Percentiles rank a stretch among this genome's conserved stretches.
phyloP scores from a whole-genome alignment of 1,284 basidiomycete species.

The Sparassis latifolia region DNA sequence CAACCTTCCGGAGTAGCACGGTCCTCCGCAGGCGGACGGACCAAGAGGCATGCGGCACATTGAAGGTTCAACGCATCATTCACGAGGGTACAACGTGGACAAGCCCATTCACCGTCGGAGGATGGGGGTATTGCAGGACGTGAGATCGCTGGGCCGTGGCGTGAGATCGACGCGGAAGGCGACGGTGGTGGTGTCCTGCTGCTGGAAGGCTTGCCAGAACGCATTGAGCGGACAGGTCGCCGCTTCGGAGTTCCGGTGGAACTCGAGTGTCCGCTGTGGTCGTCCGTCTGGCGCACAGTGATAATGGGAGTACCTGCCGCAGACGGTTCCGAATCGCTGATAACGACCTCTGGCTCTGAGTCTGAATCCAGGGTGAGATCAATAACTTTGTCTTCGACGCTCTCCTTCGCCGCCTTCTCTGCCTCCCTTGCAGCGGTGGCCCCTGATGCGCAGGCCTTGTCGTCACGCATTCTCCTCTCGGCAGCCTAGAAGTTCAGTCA shows the following conservation, averaged over 20 bases:
- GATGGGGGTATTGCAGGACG: not conserved
- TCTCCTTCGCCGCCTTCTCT: constrained; percentile 61
- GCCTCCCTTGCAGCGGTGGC: constrained; percentile 55
- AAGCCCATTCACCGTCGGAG: constrained; percentile 48
- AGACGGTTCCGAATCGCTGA: constrained; percentile 5
- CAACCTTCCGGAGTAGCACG: constrained; percentile 39
- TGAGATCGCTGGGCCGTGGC: no score
- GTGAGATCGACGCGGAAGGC: not conserved
- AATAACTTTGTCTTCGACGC: constrained; percentile 53
- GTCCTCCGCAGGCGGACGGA: constrained; percentile 33
- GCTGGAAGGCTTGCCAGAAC: not conserved
- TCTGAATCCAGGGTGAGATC: constrained; percentile 49
- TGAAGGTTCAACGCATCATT: constrained; percentile 45
- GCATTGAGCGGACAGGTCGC: not conserved
- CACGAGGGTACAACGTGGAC: constrained; percentile 64
- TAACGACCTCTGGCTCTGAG: constrained; percentile 21
- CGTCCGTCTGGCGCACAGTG: not conserved
- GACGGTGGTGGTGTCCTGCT: not conserved
- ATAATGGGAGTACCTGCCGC: not conserved
- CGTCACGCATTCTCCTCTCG: constrained; percentile 66
- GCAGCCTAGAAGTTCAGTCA: constrained; percentile 54
- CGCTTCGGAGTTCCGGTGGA: not conserved
- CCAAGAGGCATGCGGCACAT: constrained; percentile 59
- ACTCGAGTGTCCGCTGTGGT: not conserved
- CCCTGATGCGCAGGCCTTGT: constrained; percentile 66